phyloP scores from a whole-genome alignment of 148 eudicot species.

The Arctostaphylos glauca region DNA sequence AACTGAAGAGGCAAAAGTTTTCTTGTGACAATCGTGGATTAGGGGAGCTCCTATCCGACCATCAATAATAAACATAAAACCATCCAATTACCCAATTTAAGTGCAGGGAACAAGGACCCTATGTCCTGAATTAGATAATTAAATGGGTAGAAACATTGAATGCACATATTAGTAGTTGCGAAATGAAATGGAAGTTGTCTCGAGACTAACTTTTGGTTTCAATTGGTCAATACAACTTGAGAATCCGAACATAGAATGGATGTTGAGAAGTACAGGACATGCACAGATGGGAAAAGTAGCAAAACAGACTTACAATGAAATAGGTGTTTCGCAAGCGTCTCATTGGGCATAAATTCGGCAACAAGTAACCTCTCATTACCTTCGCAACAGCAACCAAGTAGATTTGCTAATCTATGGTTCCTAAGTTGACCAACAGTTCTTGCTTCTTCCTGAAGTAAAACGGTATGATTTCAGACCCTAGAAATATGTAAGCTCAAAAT shows the following conservation, averaged over 20 bases:
- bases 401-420: constrained; percentile 66
- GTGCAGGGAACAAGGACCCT: background rate
- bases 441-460: constrained; percentile 74
- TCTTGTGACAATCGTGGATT: background rate
- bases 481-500: background rate
- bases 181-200: background rate
- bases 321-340: constrained; percentile 87
- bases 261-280: constrained; percentile 3
- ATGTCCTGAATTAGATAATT: background rate
- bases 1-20: background rate
- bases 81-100: background rate
- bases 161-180: background rate
- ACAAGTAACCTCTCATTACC: constrained; percentile 87
- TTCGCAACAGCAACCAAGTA: constrained; percentile 90
- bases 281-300: background rate
- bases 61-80: constrained; percentile 3
- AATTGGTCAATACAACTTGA: background rate
- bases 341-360: constrained; percentile 97
- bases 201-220: background rate
- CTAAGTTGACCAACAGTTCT: constrained; percentile 92
- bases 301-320: constrained; percentile 76
- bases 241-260: background rate
- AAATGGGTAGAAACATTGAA: constrained; percentile 1
- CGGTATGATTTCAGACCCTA: background rate
- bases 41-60: background rate